These are phyloP conservation scores for Sutorius eximius DNA, from an alignment of 1,284 basidiomycete genomes.

Conservation along the genomic window DNA sequence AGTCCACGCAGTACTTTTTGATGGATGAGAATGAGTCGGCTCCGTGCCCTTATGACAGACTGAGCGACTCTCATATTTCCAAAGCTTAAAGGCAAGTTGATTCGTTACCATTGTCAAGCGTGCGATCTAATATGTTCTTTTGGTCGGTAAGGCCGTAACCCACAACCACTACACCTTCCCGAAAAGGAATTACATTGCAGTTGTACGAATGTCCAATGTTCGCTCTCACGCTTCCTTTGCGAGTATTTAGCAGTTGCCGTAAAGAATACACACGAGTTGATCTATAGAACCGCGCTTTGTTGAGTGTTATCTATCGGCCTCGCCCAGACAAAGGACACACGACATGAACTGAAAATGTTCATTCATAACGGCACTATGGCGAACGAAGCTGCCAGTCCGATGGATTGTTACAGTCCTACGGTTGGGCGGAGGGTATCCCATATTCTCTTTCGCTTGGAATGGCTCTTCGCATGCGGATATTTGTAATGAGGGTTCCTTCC, in stretches of 20 bases:
- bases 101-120: neutral
- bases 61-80: conserved; percentile 4
- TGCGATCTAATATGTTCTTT: neutral
- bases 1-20: conserved; percentile 24
- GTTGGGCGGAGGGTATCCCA: neutral
- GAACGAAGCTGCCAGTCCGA: neutral
- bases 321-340: neutral
- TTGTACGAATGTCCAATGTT: neutral
- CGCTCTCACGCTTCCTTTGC: neutral
- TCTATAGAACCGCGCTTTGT: neutral
- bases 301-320: neutral
- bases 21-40: conserved; percentile 26
- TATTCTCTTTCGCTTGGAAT: neutral
- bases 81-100: conserved; percentile 2
- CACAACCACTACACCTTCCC: neutral
- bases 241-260: neutral
- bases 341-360: neutral
- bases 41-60: conserved; percentile 18
- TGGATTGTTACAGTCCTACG: neutral
- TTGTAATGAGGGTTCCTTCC: neutral
- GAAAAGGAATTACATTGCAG: neutral
- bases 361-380: neutral
- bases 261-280: neutral
- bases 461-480: neutral
- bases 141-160: neutral